These are phyloP conservation scores for Echium plantagineum DNA, from an alignment of 257 asterid species.

Conservation along the genomic window DNA sequence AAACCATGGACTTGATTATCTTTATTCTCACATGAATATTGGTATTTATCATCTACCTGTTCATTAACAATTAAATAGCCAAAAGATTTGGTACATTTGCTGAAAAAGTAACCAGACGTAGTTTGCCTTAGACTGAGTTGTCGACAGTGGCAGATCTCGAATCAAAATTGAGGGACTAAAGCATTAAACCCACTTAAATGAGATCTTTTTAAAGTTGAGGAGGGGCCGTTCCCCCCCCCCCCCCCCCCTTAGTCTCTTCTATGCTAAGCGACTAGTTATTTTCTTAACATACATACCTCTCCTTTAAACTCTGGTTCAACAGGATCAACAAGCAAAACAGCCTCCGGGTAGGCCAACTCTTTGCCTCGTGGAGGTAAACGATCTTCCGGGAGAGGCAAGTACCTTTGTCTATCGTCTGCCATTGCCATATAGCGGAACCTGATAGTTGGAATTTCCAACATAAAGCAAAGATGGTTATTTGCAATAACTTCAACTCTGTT, in stretches of 20 bases:
- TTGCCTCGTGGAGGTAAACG: conserved; percentile 69
- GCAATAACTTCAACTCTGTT: not conserved
- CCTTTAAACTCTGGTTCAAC: conserved; percentile 75
- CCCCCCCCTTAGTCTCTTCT: no score
- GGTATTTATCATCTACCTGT: conserved; percentile 85
- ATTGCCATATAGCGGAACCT: conserved; percentile 81
- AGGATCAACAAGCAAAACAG: conserved; percentile 75
- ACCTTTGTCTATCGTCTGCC: conserved; percentile 61
- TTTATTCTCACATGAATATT: conserved; percentile 70
- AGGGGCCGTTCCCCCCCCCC: no score
- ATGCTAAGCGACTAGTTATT: no score
- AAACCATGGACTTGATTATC: conserved; percentile 75
- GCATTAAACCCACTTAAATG: no score
- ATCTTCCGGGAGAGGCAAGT: conserved; percentile 75
- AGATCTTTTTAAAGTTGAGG: no score
- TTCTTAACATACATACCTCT: conserved; percentile 30
- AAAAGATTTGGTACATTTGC: not conserved
- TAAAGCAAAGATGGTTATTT: not conserved
- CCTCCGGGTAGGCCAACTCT: conserved; percentile 77
- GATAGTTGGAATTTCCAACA: not conserved
- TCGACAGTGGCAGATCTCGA: no score
- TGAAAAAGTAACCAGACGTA: no score
- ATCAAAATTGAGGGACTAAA: no score
- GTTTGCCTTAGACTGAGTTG: no score
- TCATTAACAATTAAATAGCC: not conserved